Conservation (phyloP, 2,329 filamentous ascomycete genomes). For the Ophiocordyceps camponoti-floridani region DNA sequence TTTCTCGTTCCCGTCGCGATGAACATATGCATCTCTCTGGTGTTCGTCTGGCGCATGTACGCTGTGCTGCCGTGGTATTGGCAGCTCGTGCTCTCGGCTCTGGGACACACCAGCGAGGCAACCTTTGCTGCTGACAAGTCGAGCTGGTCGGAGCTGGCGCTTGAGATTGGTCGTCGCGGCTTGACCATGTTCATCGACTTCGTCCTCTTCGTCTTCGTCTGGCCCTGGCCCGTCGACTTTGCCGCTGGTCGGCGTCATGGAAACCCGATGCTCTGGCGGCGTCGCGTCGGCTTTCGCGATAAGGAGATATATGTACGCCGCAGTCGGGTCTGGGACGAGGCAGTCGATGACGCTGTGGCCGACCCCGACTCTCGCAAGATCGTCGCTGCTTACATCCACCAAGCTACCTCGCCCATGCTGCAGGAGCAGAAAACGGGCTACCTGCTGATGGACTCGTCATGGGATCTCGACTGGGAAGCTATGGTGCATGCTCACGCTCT, state of each 20-base stretch:
- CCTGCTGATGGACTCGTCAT: constrained; percentile 66
- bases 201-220: constrained; percentile 45
- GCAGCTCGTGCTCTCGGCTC: constrained; percentile 40
- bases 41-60: constrained; percentile 53
- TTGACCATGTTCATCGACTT: constrained; percentile 59
- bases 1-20: constrained; percentile 64
- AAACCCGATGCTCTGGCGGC: constrained; percentile 57
- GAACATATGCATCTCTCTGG: constrained; percentile 47
- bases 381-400: constrained; percentile 43
- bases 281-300: constrained; percentile 55
- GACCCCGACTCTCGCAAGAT: constrained; percentile 33
- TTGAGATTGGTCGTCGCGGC: constrained; percentile 40
- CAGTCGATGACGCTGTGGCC: constrained; percentile 35
- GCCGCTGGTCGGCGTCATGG: constrained; percentile 37
- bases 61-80: constrained; percentile 57
- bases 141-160: constrained; percentile 35
- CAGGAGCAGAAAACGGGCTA: constrained; percentile 72
- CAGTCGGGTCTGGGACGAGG: constrained; percentile 53
- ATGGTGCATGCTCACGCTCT: constrained; percentile 61
- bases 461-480: constrained; percentile 70
- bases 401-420: constrained; percentile 49
- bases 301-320: constrained; percentile 68
- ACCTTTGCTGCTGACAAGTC: constrained; percentile 42
- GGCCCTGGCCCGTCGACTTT: constrained; percentile 60
- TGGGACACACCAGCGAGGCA: constrained; percentile 49